Base-by-base conservation (phyloP, 306 rosid genomes). In the Cicer judaicum region DNA sequence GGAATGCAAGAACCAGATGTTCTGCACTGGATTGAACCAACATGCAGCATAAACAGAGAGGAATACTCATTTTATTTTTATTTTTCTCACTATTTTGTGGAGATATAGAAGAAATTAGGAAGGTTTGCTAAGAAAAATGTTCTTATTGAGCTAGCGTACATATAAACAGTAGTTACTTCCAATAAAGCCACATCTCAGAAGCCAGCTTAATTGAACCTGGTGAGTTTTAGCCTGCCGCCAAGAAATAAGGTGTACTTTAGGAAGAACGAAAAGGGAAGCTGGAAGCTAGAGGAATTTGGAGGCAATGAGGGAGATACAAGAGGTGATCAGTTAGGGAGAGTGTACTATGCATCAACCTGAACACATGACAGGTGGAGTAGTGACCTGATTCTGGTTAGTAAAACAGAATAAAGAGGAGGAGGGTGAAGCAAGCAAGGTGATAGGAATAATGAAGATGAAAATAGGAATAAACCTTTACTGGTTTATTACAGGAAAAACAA, bases 1-100 rank as follows among this genome's bases (percentile, higher is more conserved):
- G 59, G 19, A 42, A 50, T 44, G 60, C 75, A 55, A n/a, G 75
- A 48, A 55, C 21, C 68, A 40, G 49, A 71, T 70, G 41, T 64
- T 56, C 68, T 56, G 44, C 43, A 42, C 39, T 21, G 8, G 63
- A 42, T 71, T 52, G 54, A 49, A 44, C 41, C 46, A 52, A 21
- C 16, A 60, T 40, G 19, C 47, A 53, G 15, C 64, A 36, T 73
- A 47, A 59, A 16, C 41, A 67, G 42, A 52, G 38, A 64, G 44
- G 74, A 68, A 77, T 56, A 2, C 50, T 12, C 59, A 43, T 18
- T 61, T 54, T 39, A 21, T 66, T 5, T 39, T 16, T 63, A 67
- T 71, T 70, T 11, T 70, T 55, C 68, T 47, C 59, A 8, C 50
- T 55, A 64, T 57, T 81, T 61, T 64, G 57, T 78, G 49, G 53